Conservation (phyloP, 2,329 filamentous ascomycete genomes). For the Beauveria sp. region DNA sequence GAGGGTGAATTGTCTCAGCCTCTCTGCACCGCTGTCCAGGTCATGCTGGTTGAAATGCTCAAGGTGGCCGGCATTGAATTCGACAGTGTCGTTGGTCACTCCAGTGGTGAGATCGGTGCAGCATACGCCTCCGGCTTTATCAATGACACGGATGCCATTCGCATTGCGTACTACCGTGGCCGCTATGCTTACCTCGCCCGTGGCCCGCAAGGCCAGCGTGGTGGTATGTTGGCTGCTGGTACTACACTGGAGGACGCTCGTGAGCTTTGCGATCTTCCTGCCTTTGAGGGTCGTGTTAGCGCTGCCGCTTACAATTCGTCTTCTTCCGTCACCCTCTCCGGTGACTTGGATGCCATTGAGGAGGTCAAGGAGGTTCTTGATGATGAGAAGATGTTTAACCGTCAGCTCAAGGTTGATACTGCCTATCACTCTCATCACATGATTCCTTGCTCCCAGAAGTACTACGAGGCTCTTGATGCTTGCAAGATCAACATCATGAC, state of each 20-base stretch:
- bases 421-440: constrained; percentile 14
- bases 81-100: constrained; percentile 36
- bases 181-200: constrained; percentile 7
- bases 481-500: constrained; percentile 8
- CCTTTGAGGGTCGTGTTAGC: constrained; percentile 16
- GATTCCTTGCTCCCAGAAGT: constrained; percentile 11
- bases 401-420: constrained; percentile 16
- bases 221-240: constrained; percentile 18
- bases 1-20: constrained; percentile 24
- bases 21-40: constrained; percentile 23
- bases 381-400: constrained; percentile 13
- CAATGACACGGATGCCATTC: constrained; percentile 17
- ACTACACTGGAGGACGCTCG: constrained; percentile 15
- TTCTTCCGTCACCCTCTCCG: constrained; percentile 17
- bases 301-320: constrained; percentile 20
- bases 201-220: constrained; percentile 10
- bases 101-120: constrained; percentile 42
- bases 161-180: constrained; percentile 18
- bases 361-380: constrained; percentile 14
- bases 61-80: constrained; percentile 25
- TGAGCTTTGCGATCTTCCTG: constrained; percentile 12
- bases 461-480: constrained; percentile 10
- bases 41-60: constrained; percentile 22
- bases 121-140: constrained; percentile 41
- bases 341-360: constrained; percentile 15